Evolutionary conservation across 345 rosid species (phyloP).

Genomic region (Hypericum androsaemum): DNA sequence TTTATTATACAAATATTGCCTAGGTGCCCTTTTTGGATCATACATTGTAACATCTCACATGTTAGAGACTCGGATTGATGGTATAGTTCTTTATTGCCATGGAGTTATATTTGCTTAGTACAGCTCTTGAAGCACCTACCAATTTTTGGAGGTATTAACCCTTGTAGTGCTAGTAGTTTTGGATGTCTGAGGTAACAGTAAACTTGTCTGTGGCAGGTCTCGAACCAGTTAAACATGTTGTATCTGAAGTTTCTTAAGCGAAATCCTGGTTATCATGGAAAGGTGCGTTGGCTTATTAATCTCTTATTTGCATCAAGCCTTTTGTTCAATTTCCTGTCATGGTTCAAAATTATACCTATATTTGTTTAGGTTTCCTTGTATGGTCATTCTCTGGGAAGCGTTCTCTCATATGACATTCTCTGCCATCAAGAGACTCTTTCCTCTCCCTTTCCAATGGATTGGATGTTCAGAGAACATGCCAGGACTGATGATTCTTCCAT

Average conservation of each 20-base stretch:
- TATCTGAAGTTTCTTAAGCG: conserved; percentile 70
- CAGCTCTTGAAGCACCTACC: no score
- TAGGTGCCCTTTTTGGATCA: no score
- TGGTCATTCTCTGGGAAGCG: conserved; percentile 98
- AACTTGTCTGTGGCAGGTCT: conserved; percentile 45
- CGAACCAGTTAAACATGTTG: conserved; percentile 72
- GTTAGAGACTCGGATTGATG: no score
- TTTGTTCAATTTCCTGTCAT: not conserved
- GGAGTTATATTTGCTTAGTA: no score
- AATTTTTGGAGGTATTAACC: no score
- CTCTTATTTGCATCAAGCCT: conserved; percentile 11
- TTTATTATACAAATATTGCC: no score
- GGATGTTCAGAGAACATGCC: conserved; percentile 42
- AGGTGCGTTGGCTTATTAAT: conserved; percentile 42
- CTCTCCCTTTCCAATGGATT: conserved; percentile 77
- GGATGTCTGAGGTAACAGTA: conserved; percentile 5
- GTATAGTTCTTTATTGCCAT: no score
- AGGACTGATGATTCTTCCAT: conserved; percentile 29
- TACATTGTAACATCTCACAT: no score
- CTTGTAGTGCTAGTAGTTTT: conserved; percentile 6
- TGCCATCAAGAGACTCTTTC: conserved; percentile 87
- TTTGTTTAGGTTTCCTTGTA: conserved; percentile 66
- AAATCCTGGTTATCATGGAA: conserved; percentile 91
- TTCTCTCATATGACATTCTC: conserved; percentile 91
- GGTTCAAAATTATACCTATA: not conserved